A percentile compares a stretch with the other conserved stretches of the same genome.
phyloP scores from a whole-genome alignment of 345 rosid genomes.

The Linum tenue region DNA sequence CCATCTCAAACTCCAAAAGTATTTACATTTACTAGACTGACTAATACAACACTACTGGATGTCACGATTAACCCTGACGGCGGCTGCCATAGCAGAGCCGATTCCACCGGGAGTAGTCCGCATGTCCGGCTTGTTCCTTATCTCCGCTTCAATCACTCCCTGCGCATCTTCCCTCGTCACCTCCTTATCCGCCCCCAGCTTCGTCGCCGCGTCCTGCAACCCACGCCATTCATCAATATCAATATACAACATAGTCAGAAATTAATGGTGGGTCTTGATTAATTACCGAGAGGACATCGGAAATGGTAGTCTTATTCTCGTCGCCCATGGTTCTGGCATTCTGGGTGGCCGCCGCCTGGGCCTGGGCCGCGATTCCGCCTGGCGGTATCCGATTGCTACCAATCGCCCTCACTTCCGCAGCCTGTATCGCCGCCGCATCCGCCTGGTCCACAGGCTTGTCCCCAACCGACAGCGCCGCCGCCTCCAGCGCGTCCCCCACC shows the following conservation, averaged over 20 bases:
- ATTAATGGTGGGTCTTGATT: too few species aligned
- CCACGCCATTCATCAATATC: background rate
- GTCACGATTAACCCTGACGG: conserved; percentile 38
- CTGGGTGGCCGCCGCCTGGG: conserved; percentile 36
- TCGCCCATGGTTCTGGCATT: conserved; percentile 20
- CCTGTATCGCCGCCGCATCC: conserved; percentile 49
- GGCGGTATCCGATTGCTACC: conserved; percentile 17
- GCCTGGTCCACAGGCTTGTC: conserved; percentile 43
- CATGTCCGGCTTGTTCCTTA: conserved; percentile 31
- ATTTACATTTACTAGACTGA: too few species aligned
- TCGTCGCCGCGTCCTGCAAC: conserved; percentile 34
- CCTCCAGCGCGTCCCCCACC: conserved; percentile 52
- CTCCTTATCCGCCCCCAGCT: conserved; percentile 31
- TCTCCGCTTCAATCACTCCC: conserved; percentile 39
- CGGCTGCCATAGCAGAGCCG: conserved; percentile 41
- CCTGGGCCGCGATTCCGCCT: conserved; percentile 35
- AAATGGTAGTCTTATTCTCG: conserved; percentile 32
- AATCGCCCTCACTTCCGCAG: conserved; percentile 41
- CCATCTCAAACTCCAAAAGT: too few species aligned
- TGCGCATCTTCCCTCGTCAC: conserved; percentile 49
- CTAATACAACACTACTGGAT: background rate
- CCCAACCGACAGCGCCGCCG: conserved; percentile 30
- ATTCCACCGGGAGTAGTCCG: conserved; percentile 43
- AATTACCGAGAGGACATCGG: conserved; percentile 35
- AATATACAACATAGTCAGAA: background rate